Evolutionary conservation across 352 stramenopile species (phyloP).

Genomic region (Plasmopara viticola): DNA sequence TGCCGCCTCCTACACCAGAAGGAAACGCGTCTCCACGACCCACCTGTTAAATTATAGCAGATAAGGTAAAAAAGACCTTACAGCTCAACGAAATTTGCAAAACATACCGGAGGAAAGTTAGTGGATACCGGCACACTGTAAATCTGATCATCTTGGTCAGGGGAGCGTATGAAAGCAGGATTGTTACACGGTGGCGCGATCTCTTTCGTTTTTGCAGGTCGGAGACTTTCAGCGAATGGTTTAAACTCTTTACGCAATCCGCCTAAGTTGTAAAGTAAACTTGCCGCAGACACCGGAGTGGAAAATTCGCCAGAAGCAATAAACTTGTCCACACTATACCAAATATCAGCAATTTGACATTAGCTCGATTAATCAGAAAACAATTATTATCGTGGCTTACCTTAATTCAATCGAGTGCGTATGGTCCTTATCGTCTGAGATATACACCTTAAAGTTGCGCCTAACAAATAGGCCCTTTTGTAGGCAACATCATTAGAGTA

Average conservation of each 20-base stretch:
- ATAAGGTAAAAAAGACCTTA: background rate
- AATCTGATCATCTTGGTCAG: slow-evolving; percentile 12
- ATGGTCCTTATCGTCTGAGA: slow-evolving; percentile 57
- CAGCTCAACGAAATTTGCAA: too few species aligned
- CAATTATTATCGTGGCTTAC: slow-evolving; percentile 15
- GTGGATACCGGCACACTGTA: slow-evolving; percentile 20
- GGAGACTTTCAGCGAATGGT: slow-evolving; percentile 50
- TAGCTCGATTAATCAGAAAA: background rate
- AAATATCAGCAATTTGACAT: background rate
- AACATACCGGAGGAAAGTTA: slow-evolving; percentile 31
- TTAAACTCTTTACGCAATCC: slow-evolving; percentile 41
- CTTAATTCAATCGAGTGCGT: slow-evolving; percentile 72
- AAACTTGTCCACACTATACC: slow-evolving; percentile 32
- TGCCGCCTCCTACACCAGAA: slow-evolving; percentile 45
- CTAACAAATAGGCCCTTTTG: slow-evolving; percentile 64
- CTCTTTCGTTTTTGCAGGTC: slow-evolving; percentile 34
- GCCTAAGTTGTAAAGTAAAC: slow-evolving; percentile 45
- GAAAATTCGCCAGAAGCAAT: slow-evolving; percentile 18
- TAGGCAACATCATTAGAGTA: slow-evolving; percentile 2
- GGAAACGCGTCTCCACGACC: slow-evolving; percentile 64
- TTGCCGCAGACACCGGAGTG: slow-evolving; percentile 25
- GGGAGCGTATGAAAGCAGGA: slow-evolving; percentile 9
- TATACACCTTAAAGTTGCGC: slow-evolving; percentile 72
- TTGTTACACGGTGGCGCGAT: slow-evolving; percentile 3
- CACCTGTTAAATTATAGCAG: slow-evolving; percentile 25